Conservation (phyloP, 306 rosid genomes). For the Medicago truncatula region MtrunA17r5.0-ANR NC_053046.1:18094501-18095000, state of each 20-base stretch:
- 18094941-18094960: conserved; percentile 99
- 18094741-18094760: neutral
- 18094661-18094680: neutral
- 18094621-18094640: too few relatives aligned
- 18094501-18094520: too few relatives aligned
- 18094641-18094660: neutral
- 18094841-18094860: conserved; percentile 89
- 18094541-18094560: too few relatives aligned
- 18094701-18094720: neutral
- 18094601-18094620: too few relatives aligned
- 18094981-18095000: conserved; percentile 87
- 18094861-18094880: conserved; percentile 51
- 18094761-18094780: neutral
- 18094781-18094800: conserved; percentile 6
- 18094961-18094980: conserved; percentile 90
- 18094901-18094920: conserved; percentile 22
- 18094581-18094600: too few relatives aligned
- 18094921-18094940: conserved; percentile 56
- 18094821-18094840: conserved; percentile 61
- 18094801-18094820: conserved; percentile 75
- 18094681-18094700: neutral
- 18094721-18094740: neutral
- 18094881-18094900: too few relatives aligned
- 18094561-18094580: too few relatives aligned
- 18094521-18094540: too few relatives aligned